Conservation (phyloP, 2,329 filamentous ascomycete species). For the Aspergillus intermedius region DNA sequence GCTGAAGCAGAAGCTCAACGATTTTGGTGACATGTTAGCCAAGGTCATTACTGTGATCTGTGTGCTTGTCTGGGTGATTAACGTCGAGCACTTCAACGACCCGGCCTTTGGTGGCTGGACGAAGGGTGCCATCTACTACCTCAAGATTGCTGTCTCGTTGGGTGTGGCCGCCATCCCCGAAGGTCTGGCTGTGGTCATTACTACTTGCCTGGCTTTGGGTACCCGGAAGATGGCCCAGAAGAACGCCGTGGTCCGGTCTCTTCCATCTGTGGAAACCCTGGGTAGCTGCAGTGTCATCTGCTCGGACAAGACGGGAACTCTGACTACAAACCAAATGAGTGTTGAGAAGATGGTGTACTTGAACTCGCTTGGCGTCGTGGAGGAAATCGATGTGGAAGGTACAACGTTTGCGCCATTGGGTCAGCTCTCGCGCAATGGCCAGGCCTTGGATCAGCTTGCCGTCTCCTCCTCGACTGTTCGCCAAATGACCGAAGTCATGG, state of each 20-base stretch:
- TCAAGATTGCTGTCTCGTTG: slow-evolving; percentile 97
- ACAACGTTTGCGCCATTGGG: slow-evolving; percentile 87
- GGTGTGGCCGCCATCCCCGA: slow-evolving; percentile 97
- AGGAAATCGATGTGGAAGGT: slow-evolving; percentile 84
- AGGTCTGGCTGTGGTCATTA: slow-evolving; percentile 95
- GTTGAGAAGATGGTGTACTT: slow-evolving; percentile 88
- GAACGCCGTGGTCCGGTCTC: slow-evolving; percentile 91
- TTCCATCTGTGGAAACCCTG: slow-evolving; percentile 94
- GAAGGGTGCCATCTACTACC: slow-evolving; percentile 98
- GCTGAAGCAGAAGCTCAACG: slow-evolving; percentile 96
- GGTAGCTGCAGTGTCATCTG: slow-evolving; percentile 99
- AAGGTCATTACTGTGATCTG: slow-evolving; percentile 99
- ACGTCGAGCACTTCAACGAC: slow-evolving; percentile 94
- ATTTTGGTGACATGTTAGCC: slow-evolving; percentile 91
- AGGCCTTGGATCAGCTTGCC: slow-evolving; percentile 61
- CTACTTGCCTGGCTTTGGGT: slow-evolving; percentile 92
- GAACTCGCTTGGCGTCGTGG: slow-evolving; percentile 64
- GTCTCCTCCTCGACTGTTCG: slow-evolving; percentile 67
- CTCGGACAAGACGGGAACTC: slow-evolving; percentile 96
- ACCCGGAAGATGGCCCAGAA: slow-evolving; percentile 98
- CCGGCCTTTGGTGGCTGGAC: slow-evolving; percentile 87
- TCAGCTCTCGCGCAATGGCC: slow-evolving; percentile 62
- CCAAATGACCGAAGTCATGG: slow-evolving; percentile 65
- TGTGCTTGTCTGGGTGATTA: slow-evolving; percentile 95
- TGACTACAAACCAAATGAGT: slow-evolving; percentile 99